A percentile compares a stretch with the other conserved stretches of the same genome.
These are phyloP conservation scores for Eustoma russellianum DNA, from an alignment of 257 asterid genomes.

Conservation along the genomic window DNA sequence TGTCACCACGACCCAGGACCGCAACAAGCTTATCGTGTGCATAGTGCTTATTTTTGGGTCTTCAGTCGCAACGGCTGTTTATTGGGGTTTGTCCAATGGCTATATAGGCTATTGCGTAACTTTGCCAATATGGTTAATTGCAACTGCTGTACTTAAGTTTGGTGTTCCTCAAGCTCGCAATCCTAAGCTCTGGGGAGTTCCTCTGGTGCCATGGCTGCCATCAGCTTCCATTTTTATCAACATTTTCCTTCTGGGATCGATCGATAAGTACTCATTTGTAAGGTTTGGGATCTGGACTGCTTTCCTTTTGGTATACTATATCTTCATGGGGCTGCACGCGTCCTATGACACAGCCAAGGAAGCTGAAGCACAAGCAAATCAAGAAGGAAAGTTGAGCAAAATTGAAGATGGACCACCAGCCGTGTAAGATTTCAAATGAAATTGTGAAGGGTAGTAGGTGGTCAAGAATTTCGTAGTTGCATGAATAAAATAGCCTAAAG, in stretches of 20 bases:
- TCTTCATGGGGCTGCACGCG: slow-evolving; percentile 53
- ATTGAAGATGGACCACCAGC: slow-evolving; percentile 28
- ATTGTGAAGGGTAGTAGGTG: no score
- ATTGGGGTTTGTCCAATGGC: slow-evolving; percentile 42
- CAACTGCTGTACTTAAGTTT: slow-evolving; percentile 29
- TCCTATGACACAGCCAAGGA: slow-evolving; percentile 55
- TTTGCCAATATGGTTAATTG: slow-evolving; percentile 32
- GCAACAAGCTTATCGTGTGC: slow-evolving; percentile 33
- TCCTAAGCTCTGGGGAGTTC: slow-evolving; percentile 57
- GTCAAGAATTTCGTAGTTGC: no score
- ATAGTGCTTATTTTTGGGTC: slow-evolving; percentile 30
- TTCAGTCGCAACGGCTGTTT: slow-evolving; percentile 32
- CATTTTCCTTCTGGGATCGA: slow-evolving; percentile 52
- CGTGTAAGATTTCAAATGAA: no score
- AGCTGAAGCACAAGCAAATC: slow-evolving; percentile 6
- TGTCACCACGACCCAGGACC: slow-evolving; percentile 27
- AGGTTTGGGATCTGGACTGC: slow-evolving; percentile 49
- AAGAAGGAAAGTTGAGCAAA: slow-evolving; percentile 13
- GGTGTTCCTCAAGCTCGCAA: slow-evolving; percentile 40
- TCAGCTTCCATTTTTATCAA: slow-evolving; percentile 47
- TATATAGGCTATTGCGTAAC: slow-evolving; percentile 45
- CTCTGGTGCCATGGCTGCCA: slow-evolving; percentile 65
- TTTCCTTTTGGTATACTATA: slow-evolving; percentile 32
- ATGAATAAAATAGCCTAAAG: no score
- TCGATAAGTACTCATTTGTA: slow-evolving; percentile 32